These are phyloP conservation scores for Plenodomus biglobosus DNA, from an alignment of 2,329 filamentous ascomycete species.

Conservation along the genomic window DNA sequence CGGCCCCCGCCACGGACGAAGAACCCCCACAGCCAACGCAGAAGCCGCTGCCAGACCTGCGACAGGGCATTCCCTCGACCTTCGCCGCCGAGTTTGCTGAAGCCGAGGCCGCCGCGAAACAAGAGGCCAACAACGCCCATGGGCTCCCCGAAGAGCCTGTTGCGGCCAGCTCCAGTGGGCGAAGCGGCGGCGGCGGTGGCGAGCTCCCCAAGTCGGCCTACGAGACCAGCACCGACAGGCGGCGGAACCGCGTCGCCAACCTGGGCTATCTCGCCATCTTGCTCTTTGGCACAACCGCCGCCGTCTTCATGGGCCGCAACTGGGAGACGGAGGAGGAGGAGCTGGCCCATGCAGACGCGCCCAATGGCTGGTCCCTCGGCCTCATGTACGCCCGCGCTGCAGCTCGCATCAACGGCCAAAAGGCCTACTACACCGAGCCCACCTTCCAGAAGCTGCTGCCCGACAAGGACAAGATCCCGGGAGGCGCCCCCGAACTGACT, in stretches of 20 bases:
- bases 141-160: constrained; percentile 58
- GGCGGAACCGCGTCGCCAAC: constrained; percentile 74
- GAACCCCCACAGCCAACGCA: constrained; percentile 43
- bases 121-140: constrained; percentile 40
- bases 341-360: constrained; percentile 66
- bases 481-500: constrained; percentile 81
- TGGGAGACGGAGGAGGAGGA: constrained; percentile 79
- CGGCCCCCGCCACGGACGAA: constrained; percentile 45
- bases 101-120: constrained; percentile 39
- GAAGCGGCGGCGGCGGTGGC: constrained; percentile 62
- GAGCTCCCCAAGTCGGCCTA: constrained; percentile 79
- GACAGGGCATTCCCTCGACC: constrained; percentile 92
- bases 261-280: constrained; percentile 68
- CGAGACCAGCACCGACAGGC: constrained; percentile 85
- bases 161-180: constrained; percentile 49
- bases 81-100: constrained; percentile 71
- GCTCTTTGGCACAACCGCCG: constrained; percentile 57
- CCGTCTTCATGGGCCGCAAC: constrained; percentile 79
- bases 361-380: constrained; percentile 74
- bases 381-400: constrained; percentile 80
- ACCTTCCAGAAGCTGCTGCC: constrained; percentile 92
- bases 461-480: constrained; percentile 60
- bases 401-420: constrained; percentile 71
- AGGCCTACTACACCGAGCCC: constrained; percentile 94
- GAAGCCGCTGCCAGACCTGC: constrained; percentile 81